Conservation (phyloP, 345 rosid species). For the Salix arbutifolia region DNA sequence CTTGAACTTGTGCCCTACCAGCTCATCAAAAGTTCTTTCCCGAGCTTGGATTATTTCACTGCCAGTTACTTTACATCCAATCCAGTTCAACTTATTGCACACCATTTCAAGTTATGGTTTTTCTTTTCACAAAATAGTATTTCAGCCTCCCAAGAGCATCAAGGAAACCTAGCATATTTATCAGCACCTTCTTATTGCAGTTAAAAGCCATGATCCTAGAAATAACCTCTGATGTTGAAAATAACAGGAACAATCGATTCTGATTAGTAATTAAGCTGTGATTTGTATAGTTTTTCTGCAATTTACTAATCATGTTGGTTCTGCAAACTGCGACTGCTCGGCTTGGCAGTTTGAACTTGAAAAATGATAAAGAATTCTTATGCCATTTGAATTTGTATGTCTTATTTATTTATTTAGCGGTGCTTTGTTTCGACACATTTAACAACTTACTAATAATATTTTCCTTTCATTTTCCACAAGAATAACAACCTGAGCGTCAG, state of each 20-base stretch:
- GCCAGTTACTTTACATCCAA: not conserved
- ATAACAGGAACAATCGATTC: not conserved
- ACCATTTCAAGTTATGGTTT: not conserved
- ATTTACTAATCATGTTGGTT: not conserved
- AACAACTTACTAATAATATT: not conserved
- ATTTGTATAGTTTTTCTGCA: not conserved
- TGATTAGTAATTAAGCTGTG: not conserved
- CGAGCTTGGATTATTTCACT: not conserved
- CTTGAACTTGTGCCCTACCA: not conserved
- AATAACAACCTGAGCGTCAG: not conserved
- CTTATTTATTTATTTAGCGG: not conserved
- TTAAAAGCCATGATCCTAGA: not conserved
- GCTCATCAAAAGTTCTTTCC: not conserved
- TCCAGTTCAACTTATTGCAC: not conserved
- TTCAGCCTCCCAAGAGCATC: not conserved
- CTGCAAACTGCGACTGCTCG: not conserved
- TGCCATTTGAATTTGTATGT: not conserved
- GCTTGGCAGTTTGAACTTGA: not conserved
- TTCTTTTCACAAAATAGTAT: not conserved
- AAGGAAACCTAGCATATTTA: not conserved
- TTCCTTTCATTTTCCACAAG: not conserved
- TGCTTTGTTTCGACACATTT: not conserved
- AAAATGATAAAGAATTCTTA: not conserved
- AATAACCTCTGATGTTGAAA: not conserved
- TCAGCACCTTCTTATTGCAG: not conserved